Base-by-base conservation (phyloP, 495 filamentous ascomycete genomes). In the Penicillium cinerascens region DNA sequence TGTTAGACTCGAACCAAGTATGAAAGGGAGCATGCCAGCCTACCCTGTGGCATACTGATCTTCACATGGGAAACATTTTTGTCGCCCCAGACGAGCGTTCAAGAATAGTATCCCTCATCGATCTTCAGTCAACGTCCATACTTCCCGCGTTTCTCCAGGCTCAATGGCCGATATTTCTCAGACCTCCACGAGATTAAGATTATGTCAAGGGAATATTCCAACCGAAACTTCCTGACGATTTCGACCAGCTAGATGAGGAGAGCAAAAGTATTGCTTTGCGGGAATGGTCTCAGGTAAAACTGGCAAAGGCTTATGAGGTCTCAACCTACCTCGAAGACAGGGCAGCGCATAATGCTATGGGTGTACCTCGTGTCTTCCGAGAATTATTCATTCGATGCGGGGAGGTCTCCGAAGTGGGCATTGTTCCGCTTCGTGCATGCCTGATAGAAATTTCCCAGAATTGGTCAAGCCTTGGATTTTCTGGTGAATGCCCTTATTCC, bases 31-130 rank as follows among this genome's bases (percentile, higher is more conserved):
- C n/a, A n/a, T n/a, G n/a, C 38, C 52, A 66, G 45, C 63, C 64
- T 36, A 70, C 59, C n/a, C 44, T 73, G 33, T 71, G 65, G 63
- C 63, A 73, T 42, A 67, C 66, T n/a, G 70, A 73, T 56, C 61
- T 71, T 33, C 57, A 71, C 27, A 66, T 67, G 62, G 69, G 66
- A 38, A 73, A 73, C 42, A 70, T 73, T 16, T 71, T 56, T 47
- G 64, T n/a, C n/a, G n/a, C n/a, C n/a, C n/a, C n/a, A n/a, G n/a
- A n/a, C 16, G 56, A 69, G 8, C 42, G 35, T 17, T 60, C 55
- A 26, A 56, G 40, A 44, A 70, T 72, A 45, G 47, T 59, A 37
- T 61, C 59, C 17, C 22, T 69, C 7, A 68, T 71, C 42, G 68
- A 71, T 44, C 59, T 60, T 38, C 64, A 73, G 51, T 65, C 61